Evolutionary conservation across 768 basidiomycete genomes (phyloP), one percentile per base, ranked within the genome.

Genomic region (Termitomyces sp.): DNA sequence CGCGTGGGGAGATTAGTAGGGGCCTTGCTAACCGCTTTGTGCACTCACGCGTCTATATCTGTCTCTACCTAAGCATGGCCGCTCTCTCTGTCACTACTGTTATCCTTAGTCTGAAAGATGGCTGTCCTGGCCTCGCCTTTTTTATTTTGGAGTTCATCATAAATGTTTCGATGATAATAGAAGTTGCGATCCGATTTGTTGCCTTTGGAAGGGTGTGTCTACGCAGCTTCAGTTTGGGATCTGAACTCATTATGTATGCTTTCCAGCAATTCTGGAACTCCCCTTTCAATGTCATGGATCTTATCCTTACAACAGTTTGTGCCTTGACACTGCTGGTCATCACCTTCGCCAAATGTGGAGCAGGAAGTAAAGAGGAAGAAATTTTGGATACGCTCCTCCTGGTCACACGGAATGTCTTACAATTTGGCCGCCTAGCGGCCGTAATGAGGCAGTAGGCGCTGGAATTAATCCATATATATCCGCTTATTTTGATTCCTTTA

Each of bases 261-360:
- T 57, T 54, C 41, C 68, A 95, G 94, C 90, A 94, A 92, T 97
- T 97, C 77, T 95, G 92, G 92, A 90, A 84, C 69, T 91, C 92
- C n/a, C 86, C 87, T 12, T 94, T 92, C 75, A 98, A 98, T 69
- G 75, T 92, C 33, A 78, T 95, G 65, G 95, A 98, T 69, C 80
- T 97, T 16, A 81, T 90, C 51, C 79, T 99, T 45, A 98, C 97
- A 2, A 62, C 82, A 29, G 92, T 99, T 74, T 98, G 96, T 68
- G 87, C 84, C 4, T 69, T 98, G 57, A 99, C 97, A 6, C 75
- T 99, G 48, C 77, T 95, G 33, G 84, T 98, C 20, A 84, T 98
- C 48, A 84, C 90, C 54, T 92, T 94, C 68, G 87, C 90, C n/a
- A 86, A 88, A 51, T 94, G 93, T 69, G 88, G 87, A 24, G 67